These are phyloP conservation scores for Colletotrichum scovillei DNA, from an alignment of 2,329 filamentous ascomycete species.

Conservation along the genomic window DNA sequence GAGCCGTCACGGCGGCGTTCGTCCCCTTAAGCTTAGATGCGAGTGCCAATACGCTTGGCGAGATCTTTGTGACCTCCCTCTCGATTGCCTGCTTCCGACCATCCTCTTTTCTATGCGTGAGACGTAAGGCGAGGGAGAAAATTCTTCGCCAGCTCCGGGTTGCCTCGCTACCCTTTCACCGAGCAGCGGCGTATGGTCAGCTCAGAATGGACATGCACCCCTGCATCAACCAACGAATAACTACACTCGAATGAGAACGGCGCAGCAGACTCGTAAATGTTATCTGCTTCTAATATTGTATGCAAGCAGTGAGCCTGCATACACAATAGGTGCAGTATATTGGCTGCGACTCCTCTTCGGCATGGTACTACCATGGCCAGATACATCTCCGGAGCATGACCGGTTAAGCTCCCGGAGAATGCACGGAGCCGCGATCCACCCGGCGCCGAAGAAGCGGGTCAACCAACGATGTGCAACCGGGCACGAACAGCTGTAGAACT, in stretches of 20 bases:
- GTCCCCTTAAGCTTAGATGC: not conserved
- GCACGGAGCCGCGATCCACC: not conserved
- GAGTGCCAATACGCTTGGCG: not conserved
- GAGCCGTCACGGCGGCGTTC: not conserved
- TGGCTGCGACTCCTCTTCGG: not conserved
- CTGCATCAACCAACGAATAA: not conserved
- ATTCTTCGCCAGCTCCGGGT: not conserved
- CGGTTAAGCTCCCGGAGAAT: not conserved
- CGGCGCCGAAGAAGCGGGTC: not conserved
- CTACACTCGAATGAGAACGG: not conserved
- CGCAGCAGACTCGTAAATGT: not conserved
- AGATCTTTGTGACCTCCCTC: constrained; percentile 1
- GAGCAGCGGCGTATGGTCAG: not conserved
- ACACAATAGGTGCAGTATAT: not conserved
- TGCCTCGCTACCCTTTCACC: constrained; percentile 8
- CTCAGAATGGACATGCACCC: not conserved
- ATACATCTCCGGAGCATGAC: not conserved
- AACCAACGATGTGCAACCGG: not conserved
- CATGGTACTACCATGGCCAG: not conserved
- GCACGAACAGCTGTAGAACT: not conserved
- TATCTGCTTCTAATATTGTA: not conserved
- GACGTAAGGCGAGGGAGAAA: not conserved
- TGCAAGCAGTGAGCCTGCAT: not conserved
- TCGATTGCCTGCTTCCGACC: not conserved
- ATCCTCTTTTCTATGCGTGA: not conserved